Percentiles rank a stretch among this genome's conserved stretches.
These are phyloP conservation scores for Xanthoconium separans DNA, from an alignment of 1,284 basidiomycete species.

Conservation along the genomic window DNA sequence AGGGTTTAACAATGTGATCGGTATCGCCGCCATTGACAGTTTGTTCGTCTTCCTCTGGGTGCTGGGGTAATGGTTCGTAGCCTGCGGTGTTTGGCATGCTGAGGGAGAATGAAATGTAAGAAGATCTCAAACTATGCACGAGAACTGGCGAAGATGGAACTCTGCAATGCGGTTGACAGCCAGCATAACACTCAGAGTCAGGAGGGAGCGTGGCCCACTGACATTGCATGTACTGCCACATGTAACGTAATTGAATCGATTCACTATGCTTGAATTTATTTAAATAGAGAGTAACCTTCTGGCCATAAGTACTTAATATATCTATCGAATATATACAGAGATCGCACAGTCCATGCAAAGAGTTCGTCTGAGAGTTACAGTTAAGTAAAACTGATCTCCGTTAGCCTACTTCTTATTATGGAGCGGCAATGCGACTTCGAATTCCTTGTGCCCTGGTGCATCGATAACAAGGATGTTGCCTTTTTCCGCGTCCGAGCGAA, in stretches of 20 bases:
- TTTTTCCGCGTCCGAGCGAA: constrained; percentile 14
- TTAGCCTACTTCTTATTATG: background rate
- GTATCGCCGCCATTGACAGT: constrained; percentile 43
- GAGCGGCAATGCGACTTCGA: background rate
- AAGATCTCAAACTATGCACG: background rate
- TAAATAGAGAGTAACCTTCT: too few relatives aligned
- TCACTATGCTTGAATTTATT: too few relatives aligned
- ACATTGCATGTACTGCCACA: constrained; percentile 24
- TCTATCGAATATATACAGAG: background rate
- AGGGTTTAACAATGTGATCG: constrained; percentile 32
- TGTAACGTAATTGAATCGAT: constrained; percentile 4
- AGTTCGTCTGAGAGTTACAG: too few relatives aligned
- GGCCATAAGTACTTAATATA: background rate
- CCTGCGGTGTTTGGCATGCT: constrained; percentile 53
- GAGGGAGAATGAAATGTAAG: constrained; percentile 7
- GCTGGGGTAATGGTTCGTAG: constrained; percentile 67
- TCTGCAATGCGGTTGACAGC: constrained; percentile 16
- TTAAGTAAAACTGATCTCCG: background rate
- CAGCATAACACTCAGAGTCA: constrained; percentile 22
- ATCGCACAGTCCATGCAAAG: too few relatives aligned
- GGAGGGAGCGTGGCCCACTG: background rate
- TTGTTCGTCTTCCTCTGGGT: constrained; percentile 55
- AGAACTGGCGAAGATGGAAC: constrained; percentile 3
- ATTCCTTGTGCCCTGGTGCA: background rate
- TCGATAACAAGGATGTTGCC: background rate